Percentiles rank a stretch among this genome's conserved stretches.
phyloP scores from a whole-genome alignment of 768 basidiomycete species.

The Daedaleopsis nitida region DNA sequence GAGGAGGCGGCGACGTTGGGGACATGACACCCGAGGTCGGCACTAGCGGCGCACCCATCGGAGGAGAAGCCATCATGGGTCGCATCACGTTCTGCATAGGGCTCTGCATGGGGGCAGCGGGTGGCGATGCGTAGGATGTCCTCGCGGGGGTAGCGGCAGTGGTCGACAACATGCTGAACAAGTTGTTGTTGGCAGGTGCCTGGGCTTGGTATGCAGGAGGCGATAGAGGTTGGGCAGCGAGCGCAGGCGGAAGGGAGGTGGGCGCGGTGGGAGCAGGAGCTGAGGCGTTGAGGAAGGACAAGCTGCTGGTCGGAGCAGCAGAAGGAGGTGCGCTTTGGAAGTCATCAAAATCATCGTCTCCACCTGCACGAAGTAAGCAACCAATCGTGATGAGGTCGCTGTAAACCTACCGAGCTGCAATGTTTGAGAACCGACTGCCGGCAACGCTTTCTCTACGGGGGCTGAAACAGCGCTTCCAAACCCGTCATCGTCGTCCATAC shows the following conservation, averaged over 20 bases:
- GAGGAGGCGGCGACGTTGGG: conserved; percentile 31
- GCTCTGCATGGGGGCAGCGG: conserved; percentile 22
- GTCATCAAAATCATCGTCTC: conserved; percentile 85
- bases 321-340: conserved; percentile 74
- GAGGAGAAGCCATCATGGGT: conserved; percentile 13
- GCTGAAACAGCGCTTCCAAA: conserved; percentile 38
- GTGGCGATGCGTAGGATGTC: conserved; percentile 21
- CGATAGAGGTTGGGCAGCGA: neutral
- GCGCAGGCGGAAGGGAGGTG: neutral
- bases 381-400: neutral
- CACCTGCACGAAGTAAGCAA: neutral
- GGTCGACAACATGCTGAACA: conserved; percentile 20
- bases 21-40: conserved; percentile 20
- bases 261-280: neutral
- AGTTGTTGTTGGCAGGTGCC: conserved; percentile 11
- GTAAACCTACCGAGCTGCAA: conserved; percentile 13
- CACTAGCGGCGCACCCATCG: conserved; percentile 9
- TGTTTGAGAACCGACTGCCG: conserved; percentile 38
- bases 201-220: conserved; percentile 11
- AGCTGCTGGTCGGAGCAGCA: conserved; percentile 10
- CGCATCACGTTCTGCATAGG: conserved; percentile 16
- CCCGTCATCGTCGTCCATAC: conserved; percentile 65
- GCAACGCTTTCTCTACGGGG: conserved; percentile 52
- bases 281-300: conserved; percentile 13
- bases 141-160: neutral